Evolutionary conservation across 2,329 filamentous ascomycete species (phyloP).

Genomic region (Colletotrichum noveboracense): DNA sequence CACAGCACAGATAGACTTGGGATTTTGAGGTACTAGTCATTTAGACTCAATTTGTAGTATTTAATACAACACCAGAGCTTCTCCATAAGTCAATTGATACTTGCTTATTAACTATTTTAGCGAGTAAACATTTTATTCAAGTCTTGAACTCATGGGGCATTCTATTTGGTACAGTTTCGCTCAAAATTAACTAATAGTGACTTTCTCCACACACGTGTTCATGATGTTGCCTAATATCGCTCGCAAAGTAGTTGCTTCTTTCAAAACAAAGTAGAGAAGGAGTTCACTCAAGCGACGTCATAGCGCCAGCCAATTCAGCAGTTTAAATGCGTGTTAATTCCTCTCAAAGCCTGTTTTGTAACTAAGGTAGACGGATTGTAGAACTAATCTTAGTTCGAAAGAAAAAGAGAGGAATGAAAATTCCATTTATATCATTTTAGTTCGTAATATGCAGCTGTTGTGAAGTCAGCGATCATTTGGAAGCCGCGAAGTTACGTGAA

Average conservation of each 20-base stretch:
- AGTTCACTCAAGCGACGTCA: not conserved
- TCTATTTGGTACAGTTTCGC: not conserved
- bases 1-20: not conserved
- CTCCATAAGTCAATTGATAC: not conserved
- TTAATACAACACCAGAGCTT: not conserved
- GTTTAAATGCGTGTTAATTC: not conserved
- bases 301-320: not conserved
- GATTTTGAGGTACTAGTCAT: not conserved
- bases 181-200: not conserved
- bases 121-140: not conserved
- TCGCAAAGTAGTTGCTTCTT: not conserved
- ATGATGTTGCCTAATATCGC: not conserved
- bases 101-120: not conserved
- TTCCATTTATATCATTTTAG: not conserved
- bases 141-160: not conserved
- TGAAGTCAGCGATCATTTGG: not conserved
- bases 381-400: not conserved
- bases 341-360: not conserved
- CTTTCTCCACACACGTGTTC: rapidly evolving
- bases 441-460: not conserved
- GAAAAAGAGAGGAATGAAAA: not conserved
- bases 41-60: not conserved
- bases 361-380: not conserved
- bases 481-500: not conserved
- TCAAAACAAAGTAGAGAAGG: not conserved